Conservation (phyloP, 2,329 filamentous ascomycete species). For the Botrytis fabae region DNA sequence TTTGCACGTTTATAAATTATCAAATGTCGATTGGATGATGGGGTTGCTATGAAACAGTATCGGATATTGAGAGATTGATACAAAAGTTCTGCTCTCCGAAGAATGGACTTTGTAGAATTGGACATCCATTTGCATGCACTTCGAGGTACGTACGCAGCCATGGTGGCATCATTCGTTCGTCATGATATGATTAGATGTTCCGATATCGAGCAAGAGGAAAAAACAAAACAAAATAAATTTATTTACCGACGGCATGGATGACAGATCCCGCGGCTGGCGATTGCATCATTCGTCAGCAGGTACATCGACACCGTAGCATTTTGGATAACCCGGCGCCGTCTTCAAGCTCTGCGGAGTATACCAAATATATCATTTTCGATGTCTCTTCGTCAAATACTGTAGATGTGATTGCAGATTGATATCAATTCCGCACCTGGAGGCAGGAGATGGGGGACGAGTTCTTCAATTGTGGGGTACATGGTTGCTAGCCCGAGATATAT, state of each 20-base stretch:
- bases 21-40: constrained; percentile 7
- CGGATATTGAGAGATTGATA: neutral
- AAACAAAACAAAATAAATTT: neutral
- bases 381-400: neutral
- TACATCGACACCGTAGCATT: neutral
- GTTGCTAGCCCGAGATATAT: constrained; percentile 1
- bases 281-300: constrained; percentile 3
- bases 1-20: constrained; percentile 15
- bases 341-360: neutral
- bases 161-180: neutral
- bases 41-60: neutral
- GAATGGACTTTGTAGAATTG: neutral
- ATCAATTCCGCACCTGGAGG: neutral
- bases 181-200: neutral
- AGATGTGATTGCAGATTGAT: neutral
- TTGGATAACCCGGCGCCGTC: neutral
- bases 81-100: neutral
- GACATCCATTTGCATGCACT: neutral
- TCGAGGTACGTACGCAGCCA: neutral
- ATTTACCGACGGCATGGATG: constrained; percentile 9
- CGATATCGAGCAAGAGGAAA: neutral
- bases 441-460: constrained; percentile 10
- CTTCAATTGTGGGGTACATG: constrained; percentile 9
- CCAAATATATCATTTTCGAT: neutral
- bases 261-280: neutral